phyloP scores from a whole-genome alignment of 192 early-diverging fungal species.

The Jimgerdemannia flammicorona region DNA sequence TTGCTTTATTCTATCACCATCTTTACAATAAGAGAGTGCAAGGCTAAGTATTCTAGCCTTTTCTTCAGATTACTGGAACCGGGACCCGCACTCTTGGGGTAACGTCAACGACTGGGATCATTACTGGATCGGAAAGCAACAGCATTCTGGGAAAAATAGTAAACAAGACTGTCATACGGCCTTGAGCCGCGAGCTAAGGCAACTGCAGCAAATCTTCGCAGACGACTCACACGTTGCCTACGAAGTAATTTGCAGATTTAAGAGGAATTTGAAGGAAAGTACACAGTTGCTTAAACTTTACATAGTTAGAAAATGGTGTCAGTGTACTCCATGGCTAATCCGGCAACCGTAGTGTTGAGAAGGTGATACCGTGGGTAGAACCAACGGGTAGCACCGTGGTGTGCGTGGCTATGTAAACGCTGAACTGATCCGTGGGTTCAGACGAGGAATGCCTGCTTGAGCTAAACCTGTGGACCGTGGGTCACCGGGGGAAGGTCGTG shows the following conservation, averaged over 20 bases:
- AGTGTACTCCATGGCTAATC: slow-evolving; percentile 17
- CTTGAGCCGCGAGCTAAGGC: slow-evolving; percentile 9
- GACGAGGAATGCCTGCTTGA: slow-evolving; percentile 15
- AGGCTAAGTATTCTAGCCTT: slow-evolving; percentile 4
- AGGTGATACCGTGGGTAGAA: slow-evolving; percentile 7
- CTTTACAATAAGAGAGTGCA: slow-evolving; percentile 14
- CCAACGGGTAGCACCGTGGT: slow-evolving; percentile 10
- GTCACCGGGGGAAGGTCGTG: not conserved
- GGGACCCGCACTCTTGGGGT: slow-evolving; percentile 14
- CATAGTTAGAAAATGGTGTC: slow-evolving; percentile 8
- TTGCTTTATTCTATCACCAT: slow-evolving; percentile 18
- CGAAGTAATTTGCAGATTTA: slow-evolving; percentile 1
- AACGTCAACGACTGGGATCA: slow-evolving; percentile 16
- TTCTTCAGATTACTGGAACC: slow-evolving; percentile 21
- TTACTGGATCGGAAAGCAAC: slow-evolving; percentile 16
- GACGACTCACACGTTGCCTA: slow-evolving; percentile 3
- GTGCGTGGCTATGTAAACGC: slow-evolving; percentile 15
- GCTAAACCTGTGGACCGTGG: slow-evolving; percentile 6
- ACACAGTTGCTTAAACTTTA: slow-evolving; percentile 11
- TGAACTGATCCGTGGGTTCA: slow-evolving; percentile 10
- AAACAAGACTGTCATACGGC: slow-evolving; percentile 11
- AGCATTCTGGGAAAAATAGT: slow-evolving; percentile 10
- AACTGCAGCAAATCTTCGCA: slow-evolving; percentile 4
- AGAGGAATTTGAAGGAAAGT: slow-evolving; percentile 13
- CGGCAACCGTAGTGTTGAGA: slow-evolving; percentile 15